A percentile compares a stretch with the other conserved stretches of the same genome.
phyloP scores from a whole-genome alignment of 179 eudicot genomes.

The Beta lomatogona region DNA sequence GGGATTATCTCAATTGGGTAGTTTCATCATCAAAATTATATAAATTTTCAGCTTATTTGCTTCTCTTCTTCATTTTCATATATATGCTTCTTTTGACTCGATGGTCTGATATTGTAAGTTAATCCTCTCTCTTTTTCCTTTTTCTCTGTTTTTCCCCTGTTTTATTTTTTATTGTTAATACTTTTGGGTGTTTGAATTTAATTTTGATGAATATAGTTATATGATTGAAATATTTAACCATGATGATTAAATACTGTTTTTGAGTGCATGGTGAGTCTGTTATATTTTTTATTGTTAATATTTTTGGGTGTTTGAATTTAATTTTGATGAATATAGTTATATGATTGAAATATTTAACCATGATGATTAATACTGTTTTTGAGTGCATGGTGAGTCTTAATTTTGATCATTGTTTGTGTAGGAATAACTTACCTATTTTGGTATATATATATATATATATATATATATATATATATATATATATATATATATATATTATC shows the following conservation, averaged over 20 bases:
- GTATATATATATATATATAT: no score
- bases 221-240: neutral
- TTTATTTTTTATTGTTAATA: neutral
- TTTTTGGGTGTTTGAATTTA: neutral
- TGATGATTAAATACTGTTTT: neutral
- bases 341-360: neutral
- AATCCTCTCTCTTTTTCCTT: neutral
- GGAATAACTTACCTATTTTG: no score
- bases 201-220: neutral
- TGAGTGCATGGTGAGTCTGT: neutral
- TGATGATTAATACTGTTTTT: neutral
- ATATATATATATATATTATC: no score
- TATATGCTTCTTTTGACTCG: constrained; percentile 24
- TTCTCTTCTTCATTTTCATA: constrained; percentile 19
- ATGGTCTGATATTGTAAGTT: constrained; percentile 37
- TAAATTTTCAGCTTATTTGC: constrained; percentile 20
- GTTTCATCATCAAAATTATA: neutral
- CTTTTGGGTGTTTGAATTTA: neutral
- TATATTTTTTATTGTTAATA: neutral
- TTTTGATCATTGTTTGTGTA: neutral
- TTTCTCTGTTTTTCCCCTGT: neutral
- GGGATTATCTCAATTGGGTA: neutral
- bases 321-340: neutral
- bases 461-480: no score
- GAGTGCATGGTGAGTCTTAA: neutral